Evolutionary conservation across 805 yeast species (phyloP).

Genomic region (Saccharomyces paradoxus): DNA sequence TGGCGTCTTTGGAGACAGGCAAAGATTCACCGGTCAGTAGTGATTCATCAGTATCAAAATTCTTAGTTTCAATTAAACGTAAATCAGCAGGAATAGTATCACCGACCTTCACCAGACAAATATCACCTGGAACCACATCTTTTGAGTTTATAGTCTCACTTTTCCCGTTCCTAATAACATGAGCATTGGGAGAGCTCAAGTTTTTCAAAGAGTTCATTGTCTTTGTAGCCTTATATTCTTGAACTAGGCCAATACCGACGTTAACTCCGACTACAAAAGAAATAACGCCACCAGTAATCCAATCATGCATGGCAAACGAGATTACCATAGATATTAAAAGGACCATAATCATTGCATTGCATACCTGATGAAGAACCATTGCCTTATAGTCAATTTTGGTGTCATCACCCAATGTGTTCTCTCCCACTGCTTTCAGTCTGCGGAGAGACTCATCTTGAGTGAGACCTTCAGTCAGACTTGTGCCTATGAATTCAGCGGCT

Average conservation of each 20-base stretch:
- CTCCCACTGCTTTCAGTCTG: constrained; percentile 65
- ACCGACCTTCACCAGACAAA: constrained; percentile 82
- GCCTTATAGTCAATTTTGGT: constrained; percentile 60
- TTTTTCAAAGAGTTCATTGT: constrained; percentile 86
- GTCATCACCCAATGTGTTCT: constrained; percentile 75
- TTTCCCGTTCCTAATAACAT: constrained; percentile 70
- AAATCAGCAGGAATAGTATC: constrained; percentile 96
- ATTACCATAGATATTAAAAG: constrained; percentile 82
- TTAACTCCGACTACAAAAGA: constrained; percentile 85
- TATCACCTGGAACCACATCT: constrained; percentile 88
- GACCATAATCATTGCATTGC: constrained; percentile 83
- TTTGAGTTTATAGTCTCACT: constrained; percentile 72
- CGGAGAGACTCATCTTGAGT: constrained; percentile 54
- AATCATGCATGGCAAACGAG: constrained; percentile 83
- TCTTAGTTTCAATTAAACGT: constrained; percentile 65
- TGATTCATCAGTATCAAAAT: constrained; percentile 83
- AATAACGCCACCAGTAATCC: constrained; percentile 88
- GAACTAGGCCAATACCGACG: constrained; percentile 90
- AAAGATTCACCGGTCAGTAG: constrained; percentile 90
- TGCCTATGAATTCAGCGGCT: constrained; percentile 49
- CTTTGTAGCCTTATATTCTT: constrained; percentile 91
- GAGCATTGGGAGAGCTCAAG: constrained; percentile 90
- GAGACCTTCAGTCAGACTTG: constrained; percentile 56
- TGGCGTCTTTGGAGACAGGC: constrained; percentile 64
- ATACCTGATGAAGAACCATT: constrained; percentile 74